Evolutionary conservation across 2,329 filamentous ascomycete genomes (phyloP), one percentile per base, ranked within the genome.

Genomic region (Cryphonectria parasitica): DNA sequence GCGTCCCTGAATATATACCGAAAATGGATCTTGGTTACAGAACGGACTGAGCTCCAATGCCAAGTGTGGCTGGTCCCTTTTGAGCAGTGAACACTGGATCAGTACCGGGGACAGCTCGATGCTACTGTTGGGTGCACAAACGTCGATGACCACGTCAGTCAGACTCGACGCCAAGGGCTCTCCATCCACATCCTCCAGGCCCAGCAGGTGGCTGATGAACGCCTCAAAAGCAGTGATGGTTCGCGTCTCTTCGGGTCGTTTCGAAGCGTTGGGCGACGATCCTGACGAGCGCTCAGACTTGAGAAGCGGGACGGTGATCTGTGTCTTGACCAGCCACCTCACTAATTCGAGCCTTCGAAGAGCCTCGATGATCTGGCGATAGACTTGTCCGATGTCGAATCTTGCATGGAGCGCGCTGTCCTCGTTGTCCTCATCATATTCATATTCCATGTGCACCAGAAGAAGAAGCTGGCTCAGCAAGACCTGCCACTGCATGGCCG

Each of bases 381-480:
- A 95, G 49, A 95, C 88, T 1, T 84, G 82, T 65, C 91, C 89
- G 71, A 96, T 91, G 39, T 91, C 88, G 11, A 92, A 83, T 28
- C 85, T 82, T 54, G 85, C 81, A 74, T 88, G 86, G 45, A 90
- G 83, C 2, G 88, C 88, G 22, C 92, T 88, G 56, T 93, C 90
- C 58, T 91, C 89, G 74, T 90, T 88, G 70, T 71, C 71, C 19
- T 73, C 69, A 22, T 95, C 92, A 67, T 93, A 88, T 77, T 96
- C 93, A 54, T 90, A 91, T 78, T 96, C 92, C 86, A 98, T 91
- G 79, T 98, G 94, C 13, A 96, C 87, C 22, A 97, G 85, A 8
- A 99, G 86, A 2, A 96, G 86, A 2, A 98, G 83, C 70, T 98
- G 88, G 77, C 95, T 94, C 73, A 97, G 89, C 66, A 97, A 89